These are phyloP conservation scores for Trichoderma parareesei DNA, from an alignment of 495 filamentous ascomycete genomes.

Conservation along the genomic window DNA sequence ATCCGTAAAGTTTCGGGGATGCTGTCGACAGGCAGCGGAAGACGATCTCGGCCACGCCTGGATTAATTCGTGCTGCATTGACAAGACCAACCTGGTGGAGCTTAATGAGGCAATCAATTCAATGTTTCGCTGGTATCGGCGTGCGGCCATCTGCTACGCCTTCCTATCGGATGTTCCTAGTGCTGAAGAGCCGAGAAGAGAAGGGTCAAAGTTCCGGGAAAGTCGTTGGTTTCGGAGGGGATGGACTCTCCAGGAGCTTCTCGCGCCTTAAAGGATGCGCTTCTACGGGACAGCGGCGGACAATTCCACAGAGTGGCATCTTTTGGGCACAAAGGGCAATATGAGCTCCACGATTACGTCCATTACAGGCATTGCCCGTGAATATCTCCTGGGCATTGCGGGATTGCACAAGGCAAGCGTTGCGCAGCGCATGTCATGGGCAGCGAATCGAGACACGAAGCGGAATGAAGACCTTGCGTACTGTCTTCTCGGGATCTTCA, in stretches of 20 bases:
- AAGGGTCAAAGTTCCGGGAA: constrained; percentile 2
- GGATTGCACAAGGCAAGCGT: constrained; percentile 9
- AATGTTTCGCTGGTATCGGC: constrained; percentile 28
- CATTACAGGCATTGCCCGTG: constrained; percentile 9
- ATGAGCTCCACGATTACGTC: neutral
- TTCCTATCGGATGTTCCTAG: constrained; percentile 18
- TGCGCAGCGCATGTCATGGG: constrained; percentile 17
- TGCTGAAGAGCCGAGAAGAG: neutral
- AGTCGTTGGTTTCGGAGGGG: constrained; percentile 17
- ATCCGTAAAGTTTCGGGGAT: constrained; percentile 21
- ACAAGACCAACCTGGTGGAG: constrained; percentile 15
- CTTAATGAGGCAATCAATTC: constrained; percentile 29
- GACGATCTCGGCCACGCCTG: constrained; percentile 16
- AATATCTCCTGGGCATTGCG: neutral
- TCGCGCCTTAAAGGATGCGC: constrained; percentile 19
- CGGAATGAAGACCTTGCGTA: constrained; percentile 15
- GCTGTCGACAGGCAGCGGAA: constrained; percentile 19
- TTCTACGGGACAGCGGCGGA: constrained; percentile 11
- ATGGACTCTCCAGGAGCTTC: constrained; percentile 30
- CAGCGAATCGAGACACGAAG: constrained; percentile 12
- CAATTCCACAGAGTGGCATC: constrained; percentile 2
- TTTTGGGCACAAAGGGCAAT: constrained; percentile 9
- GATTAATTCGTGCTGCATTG: constrained; percentile 21
- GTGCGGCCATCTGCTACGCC: constrained; percentile 23
- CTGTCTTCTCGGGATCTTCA: constrained; percentile 15